These are phyloP conservation scores for Pythium apleroticum DNA, from an alignment of 352 stramenopile genomes.

Conservation along the genomic window DNA sequence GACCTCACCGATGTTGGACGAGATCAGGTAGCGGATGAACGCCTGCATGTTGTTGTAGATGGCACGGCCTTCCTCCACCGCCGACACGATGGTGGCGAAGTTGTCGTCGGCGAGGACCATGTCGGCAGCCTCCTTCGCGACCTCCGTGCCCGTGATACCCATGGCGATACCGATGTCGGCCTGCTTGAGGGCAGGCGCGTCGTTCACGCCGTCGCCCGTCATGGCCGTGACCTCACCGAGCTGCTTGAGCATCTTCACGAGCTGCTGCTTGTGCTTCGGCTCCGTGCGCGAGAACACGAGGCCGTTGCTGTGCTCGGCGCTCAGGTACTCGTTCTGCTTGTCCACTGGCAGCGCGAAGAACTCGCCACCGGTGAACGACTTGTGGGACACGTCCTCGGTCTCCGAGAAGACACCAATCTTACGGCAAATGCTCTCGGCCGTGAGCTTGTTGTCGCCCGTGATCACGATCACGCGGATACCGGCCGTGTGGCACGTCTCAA, in stretches of 20 bases:
- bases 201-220: conserved; percentile 99
- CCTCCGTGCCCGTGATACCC: conserved; percentile 97
- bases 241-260: conserved; percentile 95
- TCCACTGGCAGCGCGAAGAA: conserved; percentile 94
- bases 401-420: conserved; percentile 97
- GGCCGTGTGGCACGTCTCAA: conserved; percentile 93
- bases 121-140: conserved; percentile 97
- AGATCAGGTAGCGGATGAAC: conserved; percentile 99
- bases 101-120: conserved; percentile 99
- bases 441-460: conserved; percentile 98
- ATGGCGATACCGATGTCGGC: conserved; percentile 99
- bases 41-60: conserved; percentile 98
- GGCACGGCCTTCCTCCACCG: conserved; percentile 81
- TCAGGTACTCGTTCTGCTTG: conserved; percentile 91
- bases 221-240: conserved; percentile 95
- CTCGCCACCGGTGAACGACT: conserved; percentile 94
- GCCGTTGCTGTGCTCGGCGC: conserved; percentile 78
- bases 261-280: conserved; percentile 97
- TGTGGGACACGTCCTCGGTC: conserved; percentile 80
- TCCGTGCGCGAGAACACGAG: conserved; percentile 98
- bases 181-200: conserved; percentile 97
- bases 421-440: conserved; percentile 95
- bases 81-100: conserved; percentile 98
- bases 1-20: conserved; percentile 99
- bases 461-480: conserved; percentile 99